Base-by-base conservation (phyloP, 1,139 yeast species). In the Scheffersomyces quercinus region DNA sequence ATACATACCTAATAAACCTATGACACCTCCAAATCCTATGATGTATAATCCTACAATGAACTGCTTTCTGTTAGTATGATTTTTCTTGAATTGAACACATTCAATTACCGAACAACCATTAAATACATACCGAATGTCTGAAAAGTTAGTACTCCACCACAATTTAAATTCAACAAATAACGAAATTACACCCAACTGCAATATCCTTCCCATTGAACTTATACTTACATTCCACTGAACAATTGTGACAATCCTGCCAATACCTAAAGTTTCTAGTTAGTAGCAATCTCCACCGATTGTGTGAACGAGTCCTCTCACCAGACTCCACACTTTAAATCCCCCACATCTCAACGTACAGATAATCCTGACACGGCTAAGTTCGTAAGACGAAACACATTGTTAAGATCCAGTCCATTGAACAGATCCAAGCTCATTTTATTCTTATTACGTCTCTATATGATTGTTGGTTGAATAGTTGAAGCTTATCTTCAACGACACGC, bases 321-420 rank as follows among this genome's bases (percentile, higher is more conserved):
- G 20, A 16, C 12, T 20, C 11, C 26, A 5, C 15, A 11, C 6
- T 10, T 16, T 9, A 8, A 5, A 16, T 13, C 20, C n/a, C 13
- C 15, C 11, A 6, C 9, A 8, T 31, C 14, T 4, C n/a, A 5
- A 67, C 86, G 45, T 65, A 83, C 84, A 11, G 83, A 52, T 38
- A 87, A 64, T 1, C 73, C 75, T 5, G 88, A 90, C 28, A 86
- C 85, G 1, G 74, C 66, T 44, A 88, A 61, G 58, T 88, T 88
- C 57, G 81, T 78, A 32, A 77, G 70, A 54, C 79, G 83, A 68
- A 88, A 87, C 14, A 75, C 77, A 14, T 78, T 80, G 49, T 71
- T 64, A 41, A 70, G 62, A 52, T 75, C 78, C 58, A 56, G 59
- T 6, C 59, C 60, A 35, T 49, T 52, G 10, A 57, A 36, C 29